These are phyloP conservation scores for Aspergillus pseudotamarii DNA, from an alignment of 2,329 filamentous ascomycete species.

Conservation along the genomic window DNA sequence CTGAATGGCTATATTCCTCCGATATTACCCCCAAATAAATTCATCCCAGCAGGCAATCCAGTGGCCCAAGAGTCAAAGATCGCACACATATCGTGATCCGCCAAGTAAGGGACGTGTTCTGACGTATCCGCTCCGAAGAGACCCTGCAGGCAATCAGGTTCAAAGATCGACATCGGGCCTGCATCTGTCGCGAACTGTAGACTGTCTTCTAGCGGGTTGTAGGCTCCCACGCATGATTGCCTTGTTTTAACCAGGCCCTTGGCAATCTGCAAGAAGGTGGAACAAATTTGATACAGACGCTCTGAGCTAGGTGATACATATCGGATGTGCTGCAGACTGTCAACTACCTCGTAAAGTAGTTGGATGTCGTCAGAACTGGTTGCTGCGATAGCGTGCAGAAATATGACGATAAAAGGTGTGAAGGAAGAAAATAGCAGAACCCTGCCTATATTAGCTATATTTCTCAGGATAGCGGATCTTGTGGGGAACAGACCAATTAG, in stretches of 20 bases:
- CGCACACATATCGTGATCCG: neutral
- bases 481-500: conserved; percentile 21
- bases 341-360: conserved; percentile 23
- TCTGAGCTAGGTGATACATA: conserved; percentile 15
- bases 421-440: conserved; percentile 28
- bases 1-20: neutral
- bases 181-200: neutral
- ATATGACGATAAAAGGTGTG: conserved; percentile 29
- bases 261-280: conserved; percentile 18
- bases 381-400: conserved; percentile 22
- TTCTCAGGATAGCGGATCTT: neutral
- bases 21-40: neutral
- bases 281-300: conserved; percentile 20
- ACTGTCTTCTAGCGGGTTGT: conserved; percentile 4
- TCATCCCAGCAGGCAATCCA: neutral
- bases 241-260: conserved; percentile 14
- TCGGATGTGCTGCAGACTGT: conserved; percentile 12
- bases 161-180: neutral
- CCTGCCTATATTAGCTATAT: conserved; percentile 13
- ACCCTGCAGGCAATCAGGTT: neutral
- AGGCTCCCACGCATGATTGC: conserved; percentile 13
- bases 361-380: conserved; percentile 19
- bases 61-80: neutral
- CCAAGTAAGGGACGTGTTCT: neutral
- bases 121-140: neutral